Conservation (phyloP, 192 early-diverging fungal genomes). For the Entomortierella parvispora region DNA sequence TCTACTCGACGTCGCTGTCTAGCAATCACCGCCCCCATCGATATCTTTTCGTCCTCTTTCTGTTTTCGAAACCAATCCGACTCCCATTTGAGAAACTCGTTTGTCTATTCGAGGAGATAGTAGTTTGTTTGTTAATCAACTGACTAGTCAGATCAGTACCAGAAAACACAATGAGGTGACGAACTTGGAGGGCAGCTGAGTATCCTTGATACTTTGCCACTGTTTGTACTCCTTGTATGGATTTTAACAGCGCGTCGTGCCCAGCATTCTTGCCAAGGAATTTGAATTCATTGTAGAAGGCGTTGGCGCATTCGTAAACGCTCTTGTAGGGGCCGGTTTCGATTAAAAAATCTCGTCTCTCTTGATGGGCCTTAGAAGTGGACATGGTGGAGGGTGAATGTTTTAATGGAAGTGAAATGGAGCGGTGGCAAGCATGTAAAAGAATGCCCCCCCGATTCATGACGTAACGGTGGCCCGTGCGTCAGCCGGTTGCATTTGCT, state of each 20-base stretch:
- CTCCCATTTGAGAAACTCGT: slow-evolving; percentile 1
- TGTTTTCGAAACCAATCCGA: too few relatives aligned
- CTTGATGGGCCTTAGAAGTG: neutral
- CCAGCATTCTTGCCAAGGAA: neutral
- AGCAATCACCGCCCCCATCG: neutral
- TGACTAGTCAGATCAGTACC: neutral
- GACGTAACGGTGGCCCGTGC: too few relatives aligned
- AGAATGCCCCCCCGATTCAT: too few relatives aligned
- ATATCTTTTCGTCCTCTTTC: too few relatives aligned
- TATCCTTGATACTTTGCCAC: neutral
- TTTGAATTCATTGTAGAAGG: slow-evolving; percentile 6
- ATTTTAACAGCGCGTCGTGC: slow-evolving; percentile 1
- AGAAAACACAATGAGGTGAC: neutral
- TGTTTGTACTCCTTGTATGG: neutral
- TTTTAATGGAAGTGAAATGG: too few relatives aligned
- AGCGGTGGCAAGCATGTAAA: too few relatives aligned
- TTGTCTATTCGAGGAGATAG: neutral
- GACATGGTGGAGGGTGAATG: neutral
- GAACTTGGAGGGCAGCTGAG: neutral
- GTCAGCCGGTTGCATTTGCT: too few relatives aligned
- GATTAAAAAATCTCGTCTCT: too few relatives aligned
- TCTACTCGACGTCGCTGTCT: neutral
- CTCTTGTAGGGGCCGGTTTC: slow-evolving; percentile 9
- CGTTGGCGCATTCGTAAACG: slow-evolving; percentile 2
- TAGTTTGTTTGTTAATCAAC: slow-evolving; percentile 3